Evolutionary conservation across 2,329 filamentous ascomycete species (phyloP).

Genomic region (Sclerotinia trifoliorum): DNA sequence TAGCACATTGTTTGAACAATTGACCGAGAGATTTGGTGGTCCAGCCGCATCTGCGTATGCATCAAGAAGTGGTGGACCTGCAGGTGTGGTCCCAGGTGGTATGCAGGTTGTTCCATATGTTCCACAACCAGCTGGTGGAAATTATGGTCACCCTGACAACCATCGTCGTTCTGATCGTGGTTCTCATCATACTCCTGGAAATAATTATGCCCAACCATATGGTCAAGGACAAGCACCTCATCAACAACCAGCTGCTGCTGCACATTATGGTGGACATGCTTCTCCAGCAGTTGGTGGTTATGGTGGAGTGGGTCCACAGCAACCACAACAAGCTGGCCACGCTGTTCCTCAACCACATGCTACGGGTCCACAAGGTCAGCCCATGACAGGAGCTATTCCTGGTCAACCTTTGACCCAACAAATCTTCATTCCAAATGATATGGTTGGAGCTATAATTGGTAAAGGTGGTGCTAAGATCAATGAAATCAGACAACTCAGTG

Average conservation of each 20-base stretch:
- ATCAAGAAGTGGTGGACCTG: constrained; percentile 87
- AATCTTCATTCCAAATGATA: constrained; percentile 98
- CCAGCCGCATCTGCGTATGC: constrained; percentile 97
- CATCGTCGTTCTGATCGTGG: constrained; percentile 75
- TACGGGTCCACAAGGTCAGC: constrained; percentile 70
- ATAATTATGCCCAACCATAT: constrained; percentile 66
- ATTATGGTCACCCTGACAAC: constrained; percentile 87
- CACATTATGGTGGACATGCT: constrained; percentile 67
- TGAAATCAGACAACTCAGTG: constrained; percentile 93
- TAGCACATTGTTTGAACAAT: constrained; percentile 94
- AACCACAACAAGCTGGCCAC: constrained; percentile 67
- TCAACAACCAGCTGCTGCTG: constrained; percentile 57
- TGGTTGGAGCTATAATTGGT: constrained; percentile 65
- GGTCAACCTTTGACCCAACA: constrained; percentile 67
- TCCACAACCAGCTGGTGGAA: constrained; percentile 87
- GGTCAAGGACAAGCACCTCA: constrained; percentile 55
- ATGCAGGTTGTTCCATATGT: constrained; percentile 99
- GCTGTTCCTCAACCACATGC: constrained; percentile 64
- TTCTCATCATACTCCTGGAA: constrained; percentile 71
- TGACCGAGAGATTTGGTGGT: constrained; percentile 94
- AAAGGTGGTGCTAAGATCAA: constrained; percentile 95
- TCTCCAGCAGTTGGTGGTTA: constrained; percentile 65
- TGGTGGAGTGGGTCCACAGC: constrained; percentile 74
- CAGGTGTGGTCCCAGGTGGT: constrained; percentile 89
- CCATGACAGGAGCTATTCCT: constrained; percentile 71